phyloP scores from a whole-genome alignment of 2,329 filamentous ascomycete species.

The Verticillium isaacii region DNA sequence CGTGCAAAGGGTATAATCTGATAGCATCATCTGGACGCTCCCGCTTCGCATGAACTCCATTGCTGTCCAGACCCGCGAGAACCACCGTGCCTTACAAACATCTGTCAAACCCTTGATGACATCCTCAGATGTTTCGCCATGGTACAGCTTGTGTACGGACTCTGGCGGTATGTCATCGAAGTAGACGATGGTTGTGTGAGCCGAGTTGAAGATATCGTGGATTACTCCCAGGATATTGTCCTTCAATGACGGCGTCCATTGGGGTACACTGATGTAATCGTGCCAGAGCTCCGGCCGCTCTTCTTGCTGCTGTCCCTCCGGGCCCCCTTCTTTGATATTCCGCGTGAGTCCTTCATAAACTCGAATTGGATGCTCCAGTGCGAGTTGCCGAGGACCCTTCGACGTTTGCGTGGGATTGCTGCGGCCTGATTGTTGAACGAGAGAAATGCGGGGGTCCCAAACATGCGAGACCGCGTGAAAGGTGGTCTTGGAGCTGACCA shows the following conservation, averaged over 20 bases:
- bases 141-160: background rate
- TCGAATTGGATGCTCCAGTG: background rate
- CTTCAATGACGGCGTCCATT: background rate
- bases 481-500: background rate
- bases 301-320: background rate
- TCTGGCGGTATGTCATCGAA: background rate
- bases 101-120: background rate
- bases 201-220: background rate
- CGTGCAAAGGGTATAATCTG: background rate
- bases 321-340: background rate
- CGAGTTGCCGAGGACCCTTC: background rate
- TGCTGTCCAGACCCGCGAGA: slow-evolving; percentile 3
- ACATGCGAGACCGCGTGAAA: background rate
- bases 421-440: background rate
- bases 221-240: background rate
- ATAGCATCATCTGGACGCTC: background rate
- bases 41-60: slow-evolving; percentile 3
- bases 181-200: background rate
- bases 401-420: background rate
- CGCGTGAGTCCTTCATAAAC: too few species aligned
- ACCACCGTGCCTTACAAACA: background rate
- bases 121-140: background rate
- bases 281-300: background rate
- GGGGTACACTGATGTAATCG: slow-evolving; percentile 2
- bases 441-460: background rate